Base-by-base conservation (phyloP, 108 stramenopile species). In the Skeletonema marinoi region DNA sequence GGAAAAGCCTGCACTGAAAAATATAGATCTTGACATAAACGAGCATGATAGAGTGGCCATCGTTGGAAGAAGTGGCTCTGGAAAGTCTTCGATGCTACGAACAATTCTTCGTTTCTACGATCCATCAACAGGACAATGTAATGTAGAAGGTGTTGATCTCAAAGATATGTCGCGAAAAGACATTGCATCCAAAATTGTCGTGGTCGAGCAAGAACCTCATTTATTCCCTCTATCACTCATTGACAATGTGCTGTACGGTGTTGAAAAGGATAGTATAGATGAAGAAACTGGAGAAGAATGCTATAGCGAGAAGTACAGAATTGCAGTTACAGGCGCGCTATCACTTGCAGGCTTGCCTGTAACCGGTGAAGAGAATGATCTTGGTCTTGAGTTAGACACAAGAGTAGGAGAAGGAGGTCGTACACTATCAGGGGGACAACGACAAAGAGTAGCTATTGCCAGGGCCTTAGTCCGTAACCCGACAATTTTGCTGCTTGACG, bases 31-130 rank as follows among this genome's bases (percentile, higher is more conserved):
- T 12, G 69, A 86, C 25, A 82, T 98, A n/a, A 81, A 92, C 32
- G 87, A 92, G 30, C 95, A 97, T 32, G 93, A 97, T 69, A 90
- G 88, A 38, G 92, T 98, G 30, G 98, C 98, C 2, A 81, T 99
- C 62, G 98, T 98, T 21, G 98, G 98, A 50, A 66, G 90, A 29
- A 90, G 88, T 68, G 98, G 98, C 8, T 90, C 85, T 58, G 98
- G 99, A 42, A 99, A 99, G 83, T 89, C 89, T 17, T 93, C 96
- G 25, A 84, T 97, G 75, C 85, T 97, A 17, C 79, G 89, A 9
- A 81, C 95, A 12, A 81, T 98, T 29, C 82, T 97, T 62, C 88
- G 98, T 8, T 97, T 98, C 71, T 98, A 99, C 75, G 98, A 98
- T 82, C 97, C 97, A 29, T 75, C 85, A n/a, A 60, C 58, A 7